A percentile compares a stretch with the other conserved stretches of the same genome.
Evolutionary conservation across 148 eudicot species (phyloP).

Genomic region (Vaccinium corymbosum): DNA sequence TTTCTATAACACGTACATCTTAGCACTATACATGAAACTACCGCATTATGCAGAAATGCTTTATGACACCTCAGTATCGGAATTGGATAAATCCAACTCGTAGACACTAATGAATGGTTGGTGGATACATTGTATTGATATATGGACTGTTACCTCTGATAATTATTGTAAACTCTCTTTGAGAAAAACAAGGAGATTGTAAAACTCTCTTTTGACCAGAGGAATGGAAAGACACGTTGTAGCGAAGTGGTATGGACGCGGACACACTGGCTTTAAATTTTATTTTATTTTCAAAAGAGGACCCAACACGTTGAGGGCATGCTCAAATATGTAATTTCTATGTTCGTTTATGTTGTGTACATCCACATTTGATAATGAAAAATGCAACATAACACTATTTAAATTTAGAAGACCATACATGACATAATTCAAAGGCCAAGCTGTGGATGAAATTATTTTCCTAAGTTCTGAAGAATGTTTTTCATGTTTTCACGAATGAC

Average conservation of each 20-base stretch:
- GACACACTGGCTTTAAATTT: not conserved
- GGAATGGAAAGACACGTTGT: not conserved
- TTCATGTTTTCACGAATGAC: not conserved
- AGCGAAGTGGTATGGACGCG: not conserved
- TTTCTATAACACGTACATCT: not conserved
- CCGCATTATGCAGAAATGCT: not conserved
- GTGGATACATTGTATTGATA: not conserved
- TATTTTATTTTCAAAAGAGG: not conserved
- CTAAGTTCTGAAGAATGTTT: not conserved
- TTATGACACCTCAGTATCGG: not conserved
- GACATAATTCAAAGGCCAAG: not conserved
- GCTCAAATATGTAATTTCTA: not conserved
- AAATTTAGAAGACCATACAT: not conserved
- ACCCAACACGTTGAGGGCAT: not conserved
- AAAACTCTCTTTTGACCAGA: not conserved
- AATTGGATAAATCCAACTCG: not conserved
- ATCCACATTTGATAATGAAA: not conserved
- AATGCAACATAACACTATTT: not conserved
- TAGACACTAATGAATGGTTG: not conserved
- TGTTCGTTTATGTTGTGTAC: not conserved
- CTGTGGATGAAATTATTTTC: not conserved
- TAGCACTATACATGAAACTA: not conserved
- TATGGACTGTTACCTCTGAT: not conserved
- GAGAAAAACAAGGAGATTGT: not conserved
- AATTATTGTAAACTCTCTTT: not conserved